These are phyloP conservation scores for Peronospora belbahrii DNA, from an alignment of 352 stramenopile genomes.

Conservation along the genomic window DNA sequence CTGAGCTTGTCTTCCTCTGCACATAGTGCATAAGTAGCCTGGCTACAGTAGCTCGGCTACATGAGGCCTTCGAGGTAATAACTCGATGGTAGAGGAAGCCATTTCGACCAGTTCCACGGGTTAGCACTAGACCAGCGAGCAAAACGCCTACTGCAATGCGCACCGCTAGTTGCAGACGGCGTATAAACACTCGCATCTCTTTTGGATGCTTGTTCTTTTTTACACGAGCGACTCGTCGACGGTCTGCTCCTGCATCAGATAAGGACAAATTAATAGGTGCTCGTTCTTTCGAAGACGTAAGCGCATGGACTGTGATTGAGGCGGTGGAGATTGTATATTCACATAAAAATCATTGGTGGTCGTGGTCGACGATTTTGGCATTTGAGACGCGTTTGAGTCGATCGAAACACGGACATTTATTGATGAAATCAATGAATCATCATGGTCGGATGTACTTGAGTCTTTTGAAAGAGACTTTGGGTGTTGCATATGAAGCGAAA, in stretches of 20 bases:
- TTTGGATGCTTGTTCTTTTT: conserved; percentile 42
- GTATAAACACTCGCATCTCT: conserved; percentile 34
- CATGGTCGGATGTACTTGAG: conserved; percentile 2
- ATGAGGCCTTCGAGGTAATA: conserved; percentile 63
- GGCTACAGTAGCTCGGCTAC: too few relatives aligned
- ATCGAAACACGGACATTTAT: conserved; percentile 16
- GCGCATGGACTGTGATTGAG: conserved; percentile 33
- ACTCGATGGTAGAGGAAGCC: conserved; percentile 45
- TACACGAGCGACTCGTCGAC: conserved; percentile 25
- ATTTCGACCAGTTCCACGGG: conserved; percentile 31
- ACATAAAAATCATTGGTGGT: conserved; percentile 20
- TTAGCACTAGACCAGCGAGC: conserved; percentile 51
- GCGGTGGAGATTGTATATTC: conserved; percentile 19
- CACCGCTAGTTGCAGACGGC: conserved; percentile 33
- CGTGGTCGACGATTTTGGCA: conserved; percentile 15
- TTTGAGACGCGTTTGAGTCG: conserved; percentile 8
- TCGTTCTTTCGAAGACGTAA: conserved; percentile 30
- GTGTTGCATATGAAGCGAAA: neutral
- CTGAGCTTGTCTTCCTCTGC: too few relatives aligned
- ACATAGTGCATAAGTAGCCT: too few relatives aligned
- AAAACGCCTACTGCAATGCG: conserved; percentile 57
- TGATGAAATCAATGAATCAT: conserved; percentile 8
- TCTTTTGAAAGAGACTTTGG: conserved; percentile 13
- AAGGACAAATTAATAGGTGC: conserved; percentile 10
- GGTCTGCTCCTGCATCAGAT: conserved; percentile 10